Conservation (phyloP, 2,329 filamentous ascomycete species). For the Diaporthe batatas region DNA sequence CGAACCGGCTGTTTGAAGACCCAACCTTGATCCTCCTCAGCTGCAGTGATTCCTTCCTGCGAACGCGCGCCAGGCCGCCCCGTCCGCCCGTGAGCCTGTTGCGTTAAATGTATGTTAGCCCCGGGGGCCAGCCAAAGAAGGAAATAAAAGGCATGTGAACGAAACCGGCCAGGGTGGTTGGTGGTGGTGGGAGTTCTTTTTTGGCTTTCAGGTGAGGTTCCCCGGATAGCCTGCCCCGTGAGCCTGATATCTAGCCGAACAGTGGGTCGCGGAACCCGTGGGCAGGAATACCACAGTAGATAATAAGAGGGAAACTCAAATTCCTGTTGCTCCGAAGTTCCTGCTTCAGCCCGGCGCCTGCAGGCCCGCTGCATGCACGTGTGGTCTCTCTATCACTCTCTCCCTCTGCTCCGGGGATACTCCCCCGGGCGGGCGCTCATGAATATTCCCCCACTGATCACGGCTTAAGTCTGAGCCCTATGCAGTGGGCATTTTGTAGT, state of each 20-base stretch:
- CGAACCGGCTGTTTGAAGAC: background rate
- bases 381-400: too few species aligned
- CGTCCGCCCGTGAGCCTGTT: too few species aligned
- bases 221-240: background rate
- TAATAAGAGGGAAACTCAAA: slow-evolving; percentile 2
- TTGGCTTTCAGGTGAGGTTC: background rate
- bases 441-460: background rate
- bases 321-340: background rate
- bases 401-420: background rate
- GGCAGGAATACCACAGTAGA: too few species aligned
- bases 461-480: too few species aligned
- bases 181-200: too few species aligned
- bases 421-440: background rate
- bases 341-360: background rate
- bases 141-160: background rate
- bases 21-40: slow-evolving; percentile 11
- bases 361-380: background rate
- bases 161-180: background rate
- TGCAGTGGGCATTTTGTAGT: too few species aligned
- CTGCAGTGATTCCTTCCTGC: background rate
- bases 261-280: background rate
- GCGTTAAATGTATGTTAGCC: background rate
- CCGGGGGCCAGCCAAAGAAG: background rate
- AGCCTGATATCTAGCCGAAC: slow-evolving; percentile 25
- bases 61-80: background rate